Conservation (phyloP, 176 grass and related monocot genomes). For the Triticum dicoccoides region DNA sequence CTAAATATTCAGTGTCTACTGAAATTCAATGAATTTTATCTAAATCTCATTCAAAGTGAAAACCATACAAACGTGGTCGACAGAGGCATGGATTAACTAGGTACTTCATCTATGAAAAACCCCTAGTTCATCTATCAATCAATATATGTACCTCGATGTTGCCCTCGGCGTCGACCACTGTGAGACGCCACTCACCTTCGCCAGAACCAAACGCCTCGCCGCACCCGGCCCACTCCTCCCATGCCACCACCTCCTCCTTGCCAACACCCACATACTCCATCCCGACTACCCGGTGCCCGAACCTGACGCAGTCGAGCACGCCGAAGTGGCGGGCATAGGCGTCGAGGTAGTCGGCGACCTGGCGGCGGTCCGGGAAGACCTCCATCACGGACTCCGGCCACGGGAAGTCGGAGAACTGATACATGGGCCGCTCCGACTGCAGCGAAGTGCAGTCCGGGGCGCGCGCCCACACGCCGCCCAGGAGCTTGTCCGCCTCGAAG, state of each 20-base stretch:
- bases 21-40: too few species aligned
- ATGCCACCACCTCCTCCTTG: background rate
- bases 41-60: too few species aligned
- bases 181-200: background rate
- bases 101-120: background rate
- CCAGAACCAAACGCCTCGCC: background rate
- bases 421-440: slow-evolving; percentile 36
- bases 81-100: background rate
- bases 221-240: slow-evolving; percentile 10
- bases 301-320: slow-evolving; percentile 51
- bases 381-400: slow-evolving; percentile 42
- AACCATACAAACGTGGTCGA: background rate
- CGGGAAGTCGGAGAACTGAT: slow-evolving; percentile 62
- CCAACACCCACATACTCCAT: background rate
- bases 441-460: slow-evolving; percentile 38
- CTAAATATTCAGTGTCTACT: too few species aligned
- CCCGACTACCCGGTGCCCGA: background rate
- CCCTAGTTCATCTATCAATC: too few species aligned
- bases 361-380: slow-evolving; percentile 21
- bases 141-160: background rate
- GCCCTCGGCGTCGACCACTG: background rate
- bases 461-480: slow-evolving; percentile 62
- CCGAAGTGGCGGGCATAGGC: slow-evolving; percentile 60
- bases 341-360: slow-evolving; percentile 52
- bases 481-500: slow-evolving; percentile 31